phyloP scores from a whole-genome alignment of 2,329 filamentous ascomycete genomes.

The Sarocladiaceae sp. region DNA sequence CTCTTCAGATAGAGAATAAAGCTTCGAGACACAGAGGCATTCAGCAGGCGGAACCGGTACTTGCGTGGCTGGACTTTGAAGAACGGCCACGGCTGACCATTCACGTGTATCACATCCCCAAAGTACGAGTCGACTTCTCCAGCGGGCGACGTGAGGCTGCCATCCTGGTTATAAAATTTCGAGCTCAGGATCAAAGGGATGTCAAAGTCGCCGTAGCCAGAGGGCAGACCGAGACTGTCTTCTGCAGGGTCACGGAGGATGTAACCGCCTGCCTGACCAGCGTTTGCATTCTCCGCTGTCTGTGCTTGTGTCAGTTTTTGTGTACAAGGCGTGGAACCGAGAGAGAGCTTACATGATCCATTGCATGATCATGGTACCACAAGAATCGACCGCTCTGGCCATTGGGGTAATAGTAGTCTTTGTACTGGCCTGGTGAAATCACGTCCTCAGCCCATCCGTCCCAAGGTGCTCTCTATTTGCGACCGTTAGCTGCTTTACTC shows the following conservation, averaged over 20 bases:
- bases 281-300: slow-evolving; percentile 50
- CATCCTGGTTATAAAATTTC: slow-evolving; percentile 45
- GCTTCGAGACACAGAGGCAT: slow-evolving; percentile 40
- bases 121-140: slow-evolving; percentile 41
- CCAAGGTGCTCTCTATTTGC: slow-evolving; percentile 71
- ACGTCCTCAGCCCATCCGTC: slow-evolving; percentile 42
- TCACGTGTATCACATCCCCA: slow-evolving; percentile 53
- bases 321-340: neutral
- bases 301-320: slow-evolving; percentile 10
- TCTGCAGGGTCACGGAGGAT: slow-evolving; percentile 45
- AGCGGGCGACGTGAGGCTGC: slow-evolving; percentile 39
- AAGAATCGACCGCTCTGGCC: slow-evolving; percentile 41
- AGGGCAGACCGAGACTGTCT: slow-evolving; percentile 40
- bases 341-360: slow-evolving; percentile 22
- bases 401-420: slow-evolving; percentile 59
- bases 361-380: slow-evolving; percentile 50
- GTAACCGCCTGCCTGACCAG: slow-evolving; percentile 51
- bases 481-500: slow-evolving; percentile 19
- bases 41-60: slow-evolving; percentile 50
- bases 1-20: slow-evolving; percentile 41
- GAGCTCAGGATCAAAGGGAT: slow-evolving; percentile 43
- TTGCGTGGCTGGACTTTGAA: slow-evolving; percentile 53
- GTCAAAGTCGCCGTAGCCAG: slow-evolving; percentile 43
- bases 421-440: slow-evolving; percentile 45
- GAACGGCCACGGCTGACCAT: slow-evolving; percentile 54